These are phyloP conservation scores for Gnomoniopsis sp. DNA, from an alignment of 2,329 filamentous ascomycete species.

Conservation along the genomic window DNA sequence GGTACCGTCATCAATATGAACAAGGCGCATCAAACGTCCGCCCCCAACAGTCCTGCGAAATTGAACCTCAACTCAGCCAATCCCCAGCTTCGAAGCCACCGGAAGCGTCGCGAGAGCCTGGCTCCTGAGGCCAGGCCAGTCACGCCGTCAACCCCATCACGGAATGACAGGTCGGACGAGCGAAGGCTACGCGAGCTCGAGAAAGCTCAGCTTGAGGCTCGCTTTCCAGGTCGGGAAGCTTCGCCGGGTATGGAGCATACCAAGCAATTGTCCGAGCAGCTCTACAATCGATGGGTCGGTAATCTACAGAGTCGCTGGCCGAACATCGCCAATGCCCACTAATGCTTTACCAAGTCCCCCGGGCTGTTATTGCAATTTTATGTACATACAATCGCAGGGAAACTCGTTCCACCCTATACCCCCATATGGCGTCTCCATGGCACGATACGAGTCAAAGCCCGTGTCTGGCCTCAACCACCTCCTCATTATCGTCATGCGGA, in stretches of 20 bases:
- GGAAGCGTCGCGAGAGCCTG: constrained; percentile 55
- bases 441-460: background rate
- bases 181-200: constrained; percentile 37
- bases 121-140: constrained; percentile 24
- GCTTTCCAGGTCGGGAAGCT: constrained; percentile 52
- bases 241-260: constrained; percentile 85
- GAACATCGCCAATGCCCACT: constrained; percentile 29
- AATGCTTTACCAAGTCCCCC: no score
- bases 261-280: constrained; percentile 81
- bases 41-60: constrained; percentile 49
- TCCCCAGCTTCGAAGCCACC: constrained; percentile 78
- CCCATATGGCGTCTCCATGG: background rate
- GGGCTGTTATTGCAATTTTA: background rate
- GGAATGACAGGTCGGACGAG: constrained; percentile 27
- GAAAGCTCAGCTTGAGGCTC: constrained; percentile 45
- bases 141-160: constrained; percentile 25
- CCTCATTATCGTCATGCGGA: background rate
- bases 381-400: background rate
- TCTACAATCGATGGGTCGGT: constrained; percentile 88
- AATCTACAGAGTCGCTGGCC: constrained; percentile 73
- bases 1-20: constrained; percentile 59
- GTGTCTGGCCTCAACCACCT: background rate
- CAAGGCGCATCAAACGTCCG: constrained; percentile 34
- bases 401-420: background rate
- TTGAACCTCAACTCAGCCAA: constrained; percentile 78